These are phyloP conservation scores for Warburgia ugandensis DNA, from an alignment of 164 flowering plant species.

Conservation along the genomic window DNA sequence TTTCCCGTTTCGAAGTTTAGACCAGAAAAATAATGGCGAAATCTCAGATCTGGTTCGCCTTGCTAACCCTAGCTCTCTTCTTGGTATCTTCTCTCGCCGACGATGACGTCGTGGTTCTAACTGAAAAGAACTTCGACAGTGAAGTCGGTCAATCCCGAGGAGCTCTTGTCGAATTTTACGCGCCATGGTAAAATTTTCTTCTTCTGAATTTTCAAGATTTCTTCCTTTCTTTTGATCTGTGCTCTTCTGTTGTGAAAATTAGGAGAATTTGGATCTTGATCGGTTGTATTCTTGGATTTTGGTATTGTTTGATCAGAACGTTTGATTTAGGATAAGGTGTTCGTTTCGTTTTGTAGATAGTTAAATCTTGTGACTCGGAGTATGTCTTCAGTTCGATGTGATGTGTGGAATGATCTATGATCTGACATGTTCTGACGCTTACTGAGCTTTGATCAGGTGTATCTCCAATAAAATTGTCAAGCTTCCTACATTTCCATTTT, in stretches of 20 bases:
- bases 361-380: not conserved
- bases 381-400: too few relatives aligned
- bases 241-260: not conserved
- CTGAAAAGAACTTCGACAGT: slow-evolving; percentile 54
- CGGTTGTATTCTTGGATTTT: not conserved
- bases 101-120: slow-evolving; percentile 49
- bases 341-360: too few relatives aligned
- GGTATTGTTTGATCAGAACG: slow-evolving; percentile 2
- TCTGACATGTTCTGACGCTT: too few relatives aligned
- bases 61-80: slow-evolving; percentile 37
- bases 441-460: too few relatives aligned
- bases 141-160: slow-evolving; percentile 87
- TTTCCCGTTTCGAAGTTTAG: not conserved
- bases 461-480: too few relatives aligned
- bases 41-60: slow-evolving; percentile 44
- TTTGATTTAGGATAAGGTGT: not conserved
- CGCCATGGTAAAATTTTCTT: slow-evolving; percentile 65
- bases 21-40: slow-evolving; percentile 27
- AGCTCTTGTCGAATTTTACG: slow-evolving; percentile 95
- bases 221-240: not conserved
- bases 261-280: not conserved
- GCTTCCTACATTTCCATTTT: too few relatives aligned
- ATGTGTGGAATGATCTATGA: too few relatives aligned
- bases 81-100: slow-evolving; percentile 16
- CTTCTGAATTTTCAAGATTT: not conserved